phyloP scores from a whole-genome alignment of 2,329 filamentous ascomycete genomes.

The Colletotrichum sp. region DNA sequence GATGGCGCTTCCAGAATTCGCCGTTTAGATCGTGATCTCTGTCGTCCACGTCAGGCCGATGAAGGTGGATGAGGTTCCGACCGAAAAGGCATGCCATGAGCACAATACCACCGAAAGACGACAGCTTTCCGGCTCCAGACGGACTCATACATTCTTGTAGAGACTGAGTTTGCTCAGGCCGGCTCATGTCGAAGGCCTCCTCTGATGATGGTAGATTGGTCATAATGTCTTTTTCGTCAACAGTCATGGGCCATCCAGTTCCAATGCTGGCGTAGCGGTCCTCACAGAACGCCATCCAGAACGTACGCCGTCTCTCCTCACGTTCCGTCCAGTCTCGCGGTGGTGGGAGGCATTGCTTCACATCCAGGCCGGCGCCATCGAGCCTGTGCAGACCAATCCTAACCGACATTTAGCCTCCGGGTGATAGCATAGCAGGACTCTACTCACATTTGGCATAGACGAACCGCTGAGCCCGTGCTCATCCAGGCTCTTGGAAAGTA shows the following conservation, averaged over 20 bases:
- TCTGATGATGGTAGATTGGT: constrained; percentile 86
- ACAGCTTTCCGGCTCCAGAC: constrained; percentile 75
- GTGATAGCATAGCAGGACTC: background rate
- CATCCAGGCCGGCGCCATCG: constrained; percentile 82
- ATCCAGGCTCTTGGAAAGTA: constrained; percentile 96
- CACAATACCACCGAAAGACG: constrained; percentile 79
- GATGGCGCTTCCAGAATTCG: constrained; percentile 94
- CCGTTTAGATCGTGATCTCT: constrained; percentile 88
- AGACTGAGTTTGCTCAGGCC: constrained; percentile 72
- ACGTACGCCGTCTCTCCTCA: constrained; percentile 89
- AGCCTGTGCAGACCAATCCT: constrained; percentile 93
- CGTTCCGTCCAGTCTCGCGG: constrained; percentile 92
- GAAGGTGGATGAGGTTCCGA: constrained; percentile 87
- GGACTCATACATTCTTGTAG: constrained; percentile 74
- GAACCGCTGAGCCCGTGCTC: constrained; percentile 82
- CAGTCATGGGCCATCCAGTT: constrained; percentile 94
- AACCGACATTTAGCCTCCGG: background rate
- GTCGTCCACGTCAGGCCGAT: constrained; percentile 83
- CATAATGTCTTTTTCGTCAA: constrained; percentile 90
- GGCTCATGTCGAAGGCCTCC: constrained; percentile 83
- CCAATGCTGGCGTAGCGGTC: constrained; percentile 95
- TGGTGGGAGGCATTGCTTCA: constrained; percentile 88
- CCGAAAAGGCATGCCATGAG: constrained; percentile 91
- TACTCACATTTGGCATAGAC: constrained; percentile 80
- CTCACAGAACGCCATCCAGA: constrained; percentile 92